Percentiles rank a stretch among this genome's conserved stretches.
Evolutionary conservation across 169 alveolate genomes (phyloP).

Genomic region (Cystoisospora suis): DNA sequence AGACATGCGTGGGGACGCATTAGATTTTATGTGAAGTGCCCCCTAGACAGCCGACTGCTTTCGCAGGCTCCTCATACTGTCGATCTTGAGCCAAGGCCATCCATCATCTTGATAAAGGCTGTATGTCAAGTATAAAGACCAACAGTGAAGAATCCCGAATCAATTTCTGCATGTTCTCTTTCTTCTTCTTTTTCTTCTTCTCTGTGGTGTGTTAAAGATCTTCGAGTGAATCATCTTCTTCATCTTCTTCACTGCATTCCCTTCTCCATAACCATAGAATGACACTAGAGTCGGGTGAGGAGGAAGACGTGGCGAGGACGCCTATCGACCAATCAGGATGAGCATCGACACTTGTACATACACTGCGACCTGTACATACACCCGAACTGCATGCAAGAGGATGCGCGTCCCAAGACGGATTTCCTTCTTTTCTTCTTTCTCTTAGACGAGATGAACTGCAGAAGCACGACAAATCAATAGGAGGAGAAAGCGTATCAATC

Average conservation of each 20-base stretch:
- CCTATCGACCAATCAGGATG: slow-evolving; percentile 29
- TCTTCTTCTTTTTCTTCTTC: not conserved
- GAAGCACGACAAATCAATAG: not conserved
- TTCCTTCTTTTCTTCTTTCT: no score
- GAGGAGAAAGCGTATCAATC: not conserved
- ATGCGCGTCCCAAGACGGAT: no score
- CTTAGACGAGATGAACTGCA: no score
- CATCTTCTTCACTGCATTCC: not conserved
- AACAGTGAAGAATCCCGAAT: no score
- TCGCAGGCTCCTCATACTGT: no score
- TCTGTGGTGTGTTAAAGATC: not conserved
- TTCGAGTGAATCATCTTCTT: not conserved
- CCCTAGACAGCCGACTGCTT: no score
- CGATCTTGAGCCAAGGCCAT: no score
- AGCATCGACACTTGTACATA: slow-evolving; percentile 23
- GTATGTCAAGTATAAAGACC: no score
- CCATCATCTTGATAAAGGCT: no score
- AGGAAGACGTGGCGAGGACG: slow-evolving; percentile 26
- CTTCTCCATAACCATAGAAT: not conserved
- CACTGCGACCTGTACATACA: not conserved
- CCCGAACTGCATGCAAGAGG: not conserved
- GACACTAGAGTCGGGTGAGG: not conserved
- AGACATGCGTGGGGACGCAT: no score
- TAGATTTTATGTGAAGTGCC: no score
- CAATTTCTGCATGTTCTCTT: not conserved